These are phyloP conservation scores for Tirmania nivea DNA, from an alignment of 495 filamentous ascomycete species.

Conservation along the genomic window DNA sequence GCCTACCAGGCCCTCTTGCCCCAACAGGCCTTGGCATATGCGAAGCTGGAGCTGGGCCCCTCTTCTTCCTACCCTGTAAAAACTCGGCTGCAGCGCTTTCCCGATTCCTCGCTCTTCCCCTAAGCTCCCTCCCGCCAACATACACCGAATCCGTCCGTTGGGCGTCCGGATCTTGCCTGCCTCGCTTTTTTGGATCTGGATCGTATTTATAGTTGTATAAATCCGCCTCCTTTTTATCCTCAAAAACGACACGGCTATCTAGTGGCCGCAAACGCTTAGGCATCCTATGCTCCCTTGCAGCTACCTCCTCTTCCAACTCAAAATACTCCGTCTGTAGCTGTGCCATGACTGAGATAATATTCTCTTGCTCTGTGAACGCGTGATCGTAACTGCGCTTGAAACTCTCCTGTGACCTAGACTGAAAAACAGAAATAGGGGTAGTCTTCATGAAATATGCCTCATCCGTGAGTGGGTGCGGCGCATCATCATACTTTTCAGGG, in stretches of 20 bases:
- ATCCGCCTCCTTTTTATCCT: slow-evolving; percentile 18
- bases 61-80: not conserved
- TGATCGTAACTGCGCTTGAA: slow-evolving; percentile 5
- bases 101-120: slow-evolving; percentile 1
- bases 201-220: slow-evolving; percentile 16
- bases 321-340: slow-evolving; percentile 12
- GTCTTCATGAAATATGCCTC: slow-evolving; percentile 7
- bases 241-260: slow-evolving; percentile 9
- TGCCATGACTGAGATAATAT: slow-evolving; percentile 12
- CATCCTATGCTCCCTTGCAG: not conserved
- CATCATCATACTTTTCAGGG: not conserved
- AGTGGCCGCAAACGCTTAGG: slow-evolving; percentile 12
- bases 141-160: slow-evolving; percentile 15
- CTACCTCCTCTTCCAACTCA: slow-evolving; percentile 9
- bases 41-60: not conserved
- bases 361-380: slow-evolving; percentile 12
- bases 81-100: not conserved
- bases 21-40: not conserved
- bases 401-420: slow-evolving; percentile 11
- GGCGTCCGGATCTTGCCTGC: slow-evolving; percentile 11
- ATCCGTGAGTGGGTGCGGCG: not conserved
- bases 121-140: slow-evolving; percentile 11
- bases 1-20: slow-evolving; percentile 1
- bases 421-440: slow-evolving; percentile 9
- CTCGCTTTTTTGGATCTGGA: slow-evolving; percentile 15